These are phyloP conservation scores for Rhynchospora breviuscula DNA, from an alignment of 176 grass and related monocot genomes.

Conservation along the genomic window DNA sequence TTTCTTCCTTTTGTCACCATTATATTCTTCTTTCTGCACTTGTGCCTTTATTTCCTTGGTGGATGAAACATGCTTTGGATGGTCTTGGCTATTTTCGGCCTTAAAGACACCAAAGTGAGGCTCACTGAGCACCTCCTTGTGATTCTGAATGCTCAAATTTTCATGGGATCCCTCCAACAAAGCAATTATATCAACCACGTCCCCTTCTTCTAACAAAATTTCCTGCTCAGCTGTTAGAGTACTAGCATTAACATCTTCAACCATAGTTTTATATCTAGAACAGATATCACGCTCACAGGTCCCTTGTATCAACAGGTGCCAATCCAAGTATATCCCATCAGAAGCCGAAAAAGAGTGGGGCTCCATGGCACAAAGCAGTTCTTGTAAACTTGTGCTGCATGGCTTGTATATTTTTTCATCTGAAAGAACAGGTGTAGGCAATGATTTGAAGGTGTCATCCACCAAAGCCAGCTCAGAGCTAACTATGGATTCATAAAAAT, in stretches of 20 bases:
- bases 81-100: background rate
- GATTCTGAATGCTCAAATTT: constrained; percentile 28
- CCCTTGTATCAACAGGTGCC: constrained; percentile 72
- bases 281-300: constrained; percentile 63
- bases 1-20: constrained; percentile 24
- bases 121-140: constrained; percentile 27
- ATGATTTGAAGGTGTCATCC: constrained; percentile 77
- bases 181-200: constrained; percentile 35
- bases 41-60: constrained; percentile 26
- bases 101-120: constrained; percentile 19
- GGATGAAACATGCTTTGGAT: constrained; percentile 28
- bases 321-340: constrained; percentile 92
- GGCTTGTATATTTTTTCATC: constrained; percentile 54
- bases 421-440: constrained; percentile 65
- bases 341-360: constrained; percentile 53
- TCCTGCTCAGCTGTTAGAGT: constrained; percentile 44
- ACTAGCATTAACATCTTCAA: constrained; percentile 50
- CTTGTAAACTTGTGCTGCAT: constrained; percentile 22
- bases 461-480: constrained; percentile 64
- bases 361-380: constrained; percentile 49
- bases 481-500: constrained; percentile 71
- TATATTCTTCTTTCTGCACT: constrained; percentile 21
- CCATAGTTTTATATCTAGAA: constrained; percentile 42
- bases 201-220: constrained; percentile 31
- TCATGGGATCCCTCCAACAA: constrained; percentile 53